Evolutionary conservation across 2,329 filamentous ascomycete genomes (phyloP), one percentile per base, ranked within the genome.

Genomic region (Pestalotiopsis sp.): DNA sequence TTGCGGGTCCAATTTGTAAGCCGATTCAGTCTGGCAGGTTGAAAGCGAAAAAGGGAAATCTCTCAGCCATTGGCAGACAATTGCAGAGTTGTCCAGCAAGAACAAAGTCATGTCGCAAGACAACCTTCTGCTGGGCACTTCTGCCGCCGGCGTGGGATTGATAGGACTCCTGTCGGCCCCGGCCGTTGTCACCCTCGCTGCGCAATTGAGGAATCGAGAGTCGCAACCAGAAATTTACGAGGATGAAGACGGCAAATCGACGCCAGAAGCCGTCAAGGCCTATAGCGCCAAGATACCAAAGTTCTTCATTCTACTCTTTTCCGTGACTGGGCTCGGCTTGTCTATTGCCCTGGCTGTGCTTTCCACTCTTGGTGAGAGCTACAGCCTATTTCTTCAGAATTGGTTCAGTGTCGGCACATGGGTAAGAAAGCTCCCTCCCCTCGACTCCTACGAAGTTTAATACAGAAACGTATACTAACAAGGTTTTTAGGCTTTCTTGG

Each of bases 181-280:
- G 17, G 72, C 75, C 9, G 64, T 69, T n/a, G 27, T 73, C 56
- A 71, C 70, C 63, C 59, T 77, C 17, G 58, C 52, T 5, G 57
- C 66, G 63, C 75, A 73, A 68, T 64, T 74, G 39, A 70, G 73
- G 62, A 70, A 65, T 27, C 74, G 69, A 57, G 68, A 71, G n/a
- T 62, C 70, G 14, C 75, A 74, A 68, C 81, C 85, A 56, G 80
- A 85, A 12, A 81, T 84, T 13, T 94, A 94, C 75, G 82, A 90
- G 73, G 92, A 95, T 75, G 80, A 85, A 70, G 92, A 95, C 79
- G 92, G 92, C 63, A 84, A 86, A 71, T 91, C 90, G 39, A 91
- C 89, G 0, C 84, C 87, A 56, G 89, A 91, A 75, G 89, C 90
- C 1, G 77, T 89, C 66, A 84, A 85, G 25, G 84, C 83, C 52